Evolutionary conservation across 2,329 filamentous ascomycete genomes (phyloP).

Genomic region (Phaeosphaeriaceae sp.): DNA sequence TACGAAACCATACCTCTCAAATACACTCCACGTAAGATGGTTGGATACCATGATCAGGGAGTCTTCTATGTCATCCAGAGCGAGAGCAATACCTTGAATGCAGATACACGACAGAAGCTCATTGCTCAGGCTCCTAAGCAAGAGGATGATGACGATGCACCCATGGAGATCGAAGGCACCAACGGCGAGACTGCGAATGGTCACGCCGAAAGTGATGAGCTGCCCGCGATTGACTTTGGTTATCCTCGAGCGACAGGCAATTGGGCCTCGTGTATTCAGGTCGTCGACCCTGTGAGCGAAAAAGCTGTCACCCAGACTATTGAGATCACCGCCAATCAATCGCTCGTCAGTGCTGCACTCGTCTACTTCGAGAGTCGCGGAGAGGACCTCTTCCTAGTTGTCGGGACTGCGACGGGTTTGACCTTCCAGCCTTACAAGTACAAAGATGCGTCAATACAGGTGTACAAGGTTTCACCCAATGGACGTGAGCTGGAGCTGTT

Average conservation of each 20-base stretch:
- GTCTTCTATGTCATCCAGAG: slow-evolving; percentile 94
- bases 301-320: slow-evolving; percentile 79
- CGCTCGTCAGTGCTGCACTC: slow-evolving; percentile 83
- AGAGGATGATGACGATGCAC: slow-evolving; percentile 40
- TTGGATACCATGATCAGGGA: slow-evolving; percentile 85
- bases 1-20: slow-evolving; percentile 85
- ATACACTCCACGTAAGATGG: slow-evolving; percentile 88
- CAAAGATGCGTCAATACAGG: slow-evolving; percentile 83
- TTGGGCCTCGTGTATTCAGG: slow-evolving; percentile 95
- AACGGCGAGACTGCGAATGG: slow-evolving; percentile 25
- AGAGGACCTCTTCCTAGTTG: slow-evolving; percentile 88
- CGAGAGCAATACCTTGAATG: slow-evolving; percentile 88
- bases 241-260: slow-evolving; percentile 82
- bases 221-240: slow-evolving; percentile 85
- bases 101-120: slow-evolving; percentile 76
- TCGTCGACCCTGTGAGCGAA: slow-evolving; percentile 78
- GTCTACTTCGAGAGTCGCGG: slow-evolving; percentile 83
- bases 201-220: slow-evolving; percentile 53
- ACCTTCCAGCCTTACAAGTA: slow-evolving; percentile 74
- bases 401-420: slow-evolving; percentile 94
- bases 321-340: slow-evolving; percentile 88
- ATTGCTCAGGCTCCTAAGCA: slow-evolving; percentile 67
- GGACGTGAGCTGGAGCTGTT: slow-evolving; percentile 92
- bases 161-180: slow-evolving; percentile 23
- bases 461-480: slow-evolving; percentile 87